Conservation (phyloP, 2,329 filamentous ascomycete genomes). For the Fusarium fracticaudum region DNA sequence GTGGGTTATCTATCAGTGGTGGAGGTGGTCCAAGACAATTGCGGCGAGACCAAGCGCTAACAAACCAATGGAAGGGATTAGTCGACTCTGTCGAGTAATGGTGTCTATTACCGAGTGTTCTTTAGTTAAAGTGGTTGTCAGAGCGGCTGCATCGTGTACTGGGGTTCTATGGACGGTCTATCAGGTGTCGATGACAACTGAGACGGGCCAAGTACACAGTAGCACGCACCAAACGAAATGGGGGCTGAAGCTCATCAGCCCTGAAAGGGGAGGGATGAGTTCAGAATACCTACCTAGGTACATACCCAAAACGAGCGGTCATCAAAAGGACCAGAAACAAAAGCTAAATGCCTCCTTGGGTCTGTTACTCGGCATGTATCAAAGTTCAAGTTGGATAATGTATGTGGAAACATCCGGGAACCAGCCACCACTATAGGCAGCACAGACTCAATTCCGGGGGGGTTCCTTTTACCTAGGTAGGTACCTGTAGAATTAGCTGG, state of each 20-base stretch:
- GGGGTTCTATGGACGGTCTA: conserved; percentile 7
- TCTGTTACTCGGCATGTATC: not conserved
- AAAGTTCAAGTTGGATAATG: not conserved
- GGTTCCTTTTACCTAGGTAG: not conserved
- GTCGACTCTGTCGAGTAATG: conserved; percentile 6
- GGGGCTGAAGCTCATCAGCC: conserved; percentile 25
- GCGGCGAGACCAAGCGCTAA: conserved; percentile 15
- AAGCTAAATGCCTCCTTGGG: conserved; percentile 5
- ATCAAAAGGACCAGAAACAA: not conserved
- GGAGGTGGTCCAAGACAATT: conserved; percentile 12
- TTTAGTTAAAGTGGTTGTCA: conserved; percentile 14
- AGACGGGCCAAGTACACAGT: not conserved
- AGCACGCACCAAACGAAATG: conserved; percentile 21
- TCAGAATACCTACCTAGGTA: not conserved
- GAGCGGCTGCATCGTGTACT: conserved; percentile 22
- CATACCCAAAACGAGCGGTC: not conserved
- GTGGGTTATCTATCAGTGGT: conserved; percentile 21
- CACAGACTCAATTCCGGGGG: conserved; percentile 15
- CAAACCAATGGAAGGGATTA: not conserved
- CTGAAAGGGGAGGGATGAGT: conserved; percentile 20
- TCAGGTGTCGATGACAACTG: not conserved
- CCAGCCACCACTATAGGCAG: conserved; percentile 8
- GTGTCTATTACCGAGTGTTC: not conserved
- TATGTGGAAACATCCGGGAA: conserved; percentile 20
- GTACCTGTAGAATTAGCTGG: not conserved